Evolutionary conservation across 441 rosid species (phyloP), one percentile per base, ranked within the genome.

Genomic region (Francoa sonchifolia): DNA sequence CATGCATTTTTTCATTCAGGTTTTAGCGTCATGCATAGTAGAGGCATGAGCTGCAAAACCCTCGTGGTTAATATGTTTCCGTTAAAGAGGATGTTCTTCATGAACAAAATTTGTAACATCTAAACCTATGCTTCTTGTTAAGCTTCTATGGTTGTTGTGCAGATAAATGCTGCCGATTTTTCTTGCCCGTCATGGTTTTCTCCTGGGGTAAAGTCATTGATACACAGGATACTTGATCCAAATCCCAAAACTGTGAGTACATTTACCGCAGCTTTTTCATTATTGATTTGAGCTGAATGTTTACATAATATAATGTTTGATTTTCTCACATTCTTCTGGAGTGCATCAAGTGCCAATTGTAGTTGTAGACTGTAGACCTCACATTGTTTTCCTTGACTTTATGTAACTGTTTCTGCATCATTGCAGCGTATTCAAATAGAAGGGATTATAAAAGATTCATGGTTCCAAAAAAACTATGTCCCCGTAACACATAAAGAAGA

Each of bases 161-260:
- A 82, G 98, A 78, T 90, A 64, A 73, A 56, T 50, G 85, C 76
- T 19, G 93, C 87, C 22, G 76, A 85, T 12, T 90, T 74, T 65
- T 32, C 74, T 50, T 82, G 68, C 59, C 98, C 98, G 8, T 54
- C 42, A 51, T 85, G 96, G 96, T 77, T 90, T 67, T 82, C 94
- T 51, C 49, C 71, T 12, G 89, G 66, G 31, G 76, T 66, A 37
- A 80, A 62, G 59, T 62, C 78, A 19, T 61, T 90, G 55, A 71
- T 90, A 48, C 76, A 68, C 46, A 77, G 51, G 54, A 74, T 85
- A 47, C 92, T 90, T 51, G 79, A 72, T 58, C 87, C 82, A 45
- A 77, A 85, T 56, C 89, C 93, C 11, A 67, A 59, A 65, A 77
- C 76, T 37, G 98, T 90, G 66, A 79, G 98, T 71, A 53, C 44